Evolutionary conservation across 1,139 yeast species (phyloP).

Genomic region (Blastobotrys ciferrii): DNA sequence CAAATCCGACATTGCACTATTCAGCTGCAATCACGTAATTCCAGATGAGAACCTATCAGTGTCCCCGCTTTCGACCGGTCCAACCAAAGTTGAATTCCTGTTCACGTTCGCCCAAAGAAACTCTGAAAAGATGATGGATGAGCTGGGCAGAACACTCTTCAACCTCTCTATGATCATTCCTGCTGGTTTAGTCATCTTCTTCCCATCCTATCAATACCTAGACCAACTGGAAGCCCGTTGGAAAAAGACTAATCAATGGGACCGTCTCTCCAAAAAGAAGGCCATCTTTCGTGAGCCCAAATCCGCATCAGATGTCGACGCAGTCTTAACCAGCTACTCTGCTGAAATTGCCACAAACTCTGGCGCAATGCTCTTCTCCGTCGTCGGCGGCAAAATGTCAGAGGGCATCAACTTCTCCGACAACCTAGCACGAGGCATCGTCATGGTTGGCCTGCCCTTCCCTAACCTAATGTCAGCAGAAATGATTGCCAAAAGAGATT

Average conservation of each 20-base stretch:
- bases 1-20: slow-evolving; percentile 44
- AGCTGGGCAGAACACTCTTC: slow-evolving; percentile 52
- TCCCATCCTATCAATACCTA: slow-evolving; percentile 81
- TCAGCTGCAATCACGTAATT: slow-evolving; percentile 82
- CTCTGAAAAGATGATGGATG: slow-evolving; percentile 45
- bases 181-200: slow-evolving; percentile 73
- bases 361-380: slow-evolving; percentile 76
- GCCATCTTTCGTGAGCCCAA: slow-evolving; percentile 57
- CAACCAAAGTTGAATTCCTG: slow-evolving; percentile 43
- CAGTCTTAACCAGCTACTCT: slow-evolving; percentile 52
- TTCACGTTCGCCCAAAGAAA: slow-evolving; percentile 70
- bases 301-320: slow-evolving; percentile 42
- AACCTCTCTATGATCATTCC: slow-evolving; percentile 54
- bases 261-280: slow-evolving; percentile 25
- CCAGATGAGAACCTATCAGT: slow-evolving; percentile 68
- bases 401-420: slow-evolving; percentile 94
- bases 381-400: slow-evolving; percentile 90
- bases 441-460: slow-evolving; percentile 87
- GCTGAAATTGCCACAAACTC: slow-evolving; percentile 26
- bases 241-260: slow-evolving; percentile 42
- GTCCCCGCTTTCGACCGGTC: slow-evolving; percentile 46
- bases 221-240: slow-evolving; percentile 51
- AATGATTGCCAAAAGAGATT: slow-evolving; percentile 67
- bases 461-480: slow-evolving; percentile 88
- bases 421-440: slow-evolving; percentile 78